Base-by-base conservation (phyloP, 2,329 filamentous ascomycete genomes). In the Stagonosporopsis vannaccii region DNA sequence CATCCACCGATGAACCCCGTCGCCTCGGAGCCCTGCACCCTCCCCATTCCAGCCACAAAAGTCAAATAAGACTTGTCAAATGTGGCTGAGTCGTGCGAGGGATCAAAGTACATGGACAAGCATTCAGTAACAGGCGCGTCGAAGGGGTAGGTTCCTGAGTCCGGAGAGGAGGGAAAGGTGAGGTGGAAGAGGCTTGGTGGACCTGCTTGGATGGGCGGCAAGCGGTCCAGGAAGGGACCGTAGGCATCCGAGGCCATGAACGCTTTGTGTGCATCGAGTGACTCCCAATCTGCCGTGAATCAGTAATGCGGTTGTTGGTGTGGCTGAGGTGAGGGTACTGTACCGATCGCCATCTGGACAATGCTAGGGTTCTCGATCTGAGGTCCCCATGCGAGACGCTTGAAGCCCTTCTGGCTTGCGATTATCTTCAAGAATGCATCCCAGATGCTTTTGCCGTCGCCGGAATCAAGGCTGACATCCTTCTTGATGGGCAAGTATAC, bases 121-220 rank as follows among this genome's bases (percentile, higher is more conserved):
- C 84, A 69, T 63, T 86, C 84, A 1, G 82, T 84, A 2, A 83
- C 72, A 2, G 82, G 81, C 1, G 77, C 77, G 35, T 76, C 73
- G 17, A 70, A 62, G 28, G 73, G 73, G 28, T 2, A 51, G 25
- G 7, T 64, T 12, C 6, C 49, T 11, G 43, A 35, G 3, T 40
- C 20, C 3, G 26, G 15, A 5, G 51, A 15, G 5, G 45, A 35
- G 2, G 66, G 59, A 39, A 80, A 62, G 13, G 71, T 63, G 51
- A 70, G 66, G 64, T 81, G 79, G 46, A 68, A 61, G 17, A 80
- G 59, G 0, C 36, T 35, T 1, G 70, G 66, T 2, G 58, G 35
- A 9, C 62, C 69, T 39, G 56, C 62, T 22, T 76, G 51, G 23
- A 80, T 61, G 2, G 62, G 56, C 3, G 39, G 30, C 32, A 80